Evolutionary conservation across 73 alveolate species (phyloP).

Genomic region (Tetrahymena thermophila): DNA sequence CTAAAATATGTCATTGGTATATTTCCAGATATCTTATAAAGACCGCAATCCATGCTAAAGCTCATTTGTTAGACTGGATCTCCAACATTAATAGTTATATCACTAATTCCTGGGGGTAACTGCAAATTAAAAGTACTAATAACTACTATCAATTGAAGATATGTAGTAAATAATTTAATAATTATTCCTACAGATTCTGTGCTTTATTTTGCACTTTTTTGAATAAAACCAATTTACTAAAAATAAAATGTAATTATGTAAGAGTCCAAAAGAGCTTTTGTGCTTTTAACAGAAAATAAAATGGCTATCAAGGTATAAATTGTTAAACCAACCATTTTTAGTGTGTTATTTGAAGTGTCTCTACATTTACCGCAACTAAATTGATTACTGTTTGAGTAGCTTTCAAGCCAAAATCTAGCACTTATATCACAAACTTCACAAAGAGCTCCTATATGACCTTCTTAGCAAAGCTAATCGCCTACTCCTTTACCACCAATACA

Average conservation of each 20-base stretch:
- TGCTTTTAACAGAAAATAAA: conserved; percentile 23
- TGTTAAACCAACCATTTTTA: background rate
- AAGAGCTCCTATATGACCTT: conserved; percentile 42
- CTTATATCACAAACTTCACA: conserved; percentile 40
- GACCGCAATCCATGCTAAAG: conserved; percentile 23
- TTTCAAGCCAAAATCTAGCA: background rate
- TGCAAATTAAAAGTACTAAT: conserved; percentile 5
- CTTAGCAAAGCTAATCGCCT: conserved; percentile 30
- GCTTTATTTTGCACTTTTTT: background rate
- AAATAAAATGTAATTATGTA: background rate
- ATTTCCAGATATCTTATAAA: background rate
- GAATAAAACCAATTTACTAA: background rate
- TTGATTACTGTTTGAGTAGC: conserved; percentile 4
- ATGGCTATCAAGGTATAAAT: background rate
- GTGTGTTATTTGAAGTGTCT: background rate
- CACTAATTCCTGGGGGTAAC: background rate
- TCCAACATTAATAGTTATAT: conserved; percentile 12
- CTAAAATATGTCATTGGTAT: conserved; percentile 21
- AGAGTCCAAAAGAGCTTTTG: conserved; percentile 8
- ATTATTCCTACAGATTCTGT: conserved; percentile 6
- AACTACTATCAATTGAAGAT: conserved; percentile 6
- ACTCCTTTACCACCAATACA: conserved; percentile 33
- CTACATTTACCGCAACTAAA: conserved; percentile 26
- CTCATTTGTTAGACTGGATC: conserved; percentile 24
- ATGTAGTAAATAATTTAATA: conserved; percentile 25